A percentile compares a stretch with the other conserved stretches of the same genome.
These are phyloP conservation scores for Pleurotus salmoneostramineus DNA, from an alignment of 768 basidiomycete species.

Conservation along the genomic window DNA sequence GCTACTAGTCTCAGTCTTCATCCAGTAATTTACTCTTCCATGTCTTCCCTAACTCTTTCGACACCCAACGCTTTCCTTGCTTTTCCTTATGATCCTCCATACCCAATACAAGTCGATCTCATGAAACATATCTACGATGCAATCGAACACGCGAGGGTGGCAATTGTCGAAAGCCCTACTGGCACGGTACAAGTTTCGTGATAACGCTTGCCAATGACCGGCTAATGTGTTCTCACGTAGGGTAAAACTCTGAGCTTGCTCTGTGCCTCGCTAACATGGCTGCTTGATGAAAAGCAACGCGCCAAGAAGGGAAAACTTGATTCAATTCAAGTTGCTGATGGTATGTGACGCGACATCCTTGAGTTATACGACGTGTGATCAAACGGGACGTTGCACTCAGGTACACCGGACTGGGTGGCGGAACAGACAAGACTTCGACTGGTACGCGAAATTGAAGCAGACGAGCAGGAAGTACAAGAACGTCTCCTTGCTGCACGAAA, in stretches of 20 bases:
- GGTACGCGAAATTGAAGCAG: constrained; percentile 62
- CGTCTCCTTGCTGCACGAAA: constrained; percentile 57
- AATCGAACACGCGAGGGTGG: constrained; percentile 71
- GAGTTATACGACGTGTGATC: not conserved
- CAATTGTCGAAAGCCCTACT: constrained; percentile 87
- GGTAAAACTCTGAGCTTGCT: constrained; percentile 85
- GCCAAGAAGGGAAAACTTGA: constrained; percentile 63
- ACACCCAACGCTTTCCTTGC: constrained; percentile 68
- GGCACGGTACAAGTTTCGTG: constrained; percentile 56
- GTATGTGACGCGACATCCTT: constrained; percentile 16
- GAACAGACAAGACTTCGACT: constrained; percentile 65
- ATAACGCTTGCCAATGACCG: not conserved
- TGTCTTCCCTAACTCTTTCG: constrained; percentile 16
- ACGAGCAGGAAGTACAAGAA: constrained; percentile 62
- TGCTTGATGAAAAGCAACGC: constrained; percentile 64
- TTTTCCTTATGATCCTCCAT: constrained; percentile 84
- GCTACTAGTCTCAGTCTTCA: no score
- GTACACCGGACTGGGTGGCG: constrained; percentile 74
- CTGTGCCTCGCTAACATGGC: constrained; percentile 73
- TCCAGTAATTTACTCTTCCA: not conserved
- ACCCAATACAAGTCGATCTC: constrained; percentile 78
- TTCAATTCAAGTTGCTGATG: constrained; percentile 27
- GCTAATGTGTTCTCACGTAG: constrained; percentile 28
- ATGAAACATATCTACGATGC: constrained; percentile 85
- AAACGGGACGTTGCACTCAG: not conserved